Evolutionary conservation across 192 early-diverging fungal genomes (phyloP).

Genomic region (Phycomyces nitens): DNA sequence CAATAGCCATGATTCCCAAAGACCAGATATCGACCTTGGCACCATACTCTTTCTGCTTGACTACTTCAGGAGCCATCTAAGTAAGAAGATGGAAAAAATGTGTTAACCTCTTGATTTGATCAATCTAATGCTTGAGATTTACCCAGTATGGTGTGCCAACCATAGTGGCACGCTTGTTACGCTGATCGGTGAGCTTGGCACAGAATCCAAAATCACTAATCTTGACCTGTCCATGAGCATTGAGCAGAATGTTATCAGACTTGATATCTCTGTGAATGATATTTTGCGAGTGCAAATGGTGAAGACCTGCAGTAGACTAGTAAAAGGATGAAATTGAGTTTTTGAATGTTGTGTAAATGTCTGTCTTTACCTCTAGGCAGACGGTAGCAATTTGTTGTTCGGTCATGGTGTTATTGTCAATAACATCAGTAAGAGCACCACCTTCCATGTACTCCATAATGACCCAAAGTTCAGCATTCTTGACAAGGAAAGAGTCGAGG

Average conservation of each 20-base stretch:
- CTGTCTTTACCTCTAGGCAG: conserved; percentile 73
- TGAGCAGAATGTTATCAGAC: conserved; percentile 82
- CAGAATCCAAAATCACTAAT: conserved; percentile 94
- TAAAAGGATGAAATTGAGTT: not conserved
- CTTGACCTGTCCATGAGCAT: conserved; percentile 80
- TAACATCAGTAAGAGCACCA: conserved; percentile 96
- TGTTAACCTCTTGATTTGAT: not conserved
- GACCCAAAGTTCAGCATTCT: conserved; percentile 88
- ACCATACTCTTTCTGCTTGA: conserved; percentile 77
- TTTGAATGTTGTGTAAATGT: not conserved
- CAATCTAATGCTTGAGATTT: not conserved
- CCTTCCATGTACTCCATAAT: conserved; percentile 99
- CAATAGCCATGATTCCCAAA: conserved; percentile 94
- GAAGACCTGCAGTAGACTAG: conserved; percentile 75
- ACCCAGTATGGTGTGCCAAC: conserved; percentile 86
- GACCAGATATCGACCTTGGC: conserved; percentile 89
- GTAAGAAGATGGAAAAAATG: not conserved
- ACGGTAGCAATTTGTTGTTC: conserved; percentile 95
- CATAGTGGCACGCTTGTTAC: conserved; percentile 83
- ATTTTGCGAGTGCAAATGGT: conserved; percentile 74
- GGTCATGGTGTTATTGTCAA: conserved; percentile 89
- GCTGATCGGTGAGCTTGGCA: conserved; percentile 81
- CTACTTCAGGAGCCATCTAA: conserved; percentile 78
- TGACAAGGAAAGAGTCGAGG: conserved; percentile 88
- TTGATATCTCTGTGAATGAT: conserved; percentile 94